Conservation (phyloP, 345 rosid genomes). For the Kandelia obovata region DNA sequence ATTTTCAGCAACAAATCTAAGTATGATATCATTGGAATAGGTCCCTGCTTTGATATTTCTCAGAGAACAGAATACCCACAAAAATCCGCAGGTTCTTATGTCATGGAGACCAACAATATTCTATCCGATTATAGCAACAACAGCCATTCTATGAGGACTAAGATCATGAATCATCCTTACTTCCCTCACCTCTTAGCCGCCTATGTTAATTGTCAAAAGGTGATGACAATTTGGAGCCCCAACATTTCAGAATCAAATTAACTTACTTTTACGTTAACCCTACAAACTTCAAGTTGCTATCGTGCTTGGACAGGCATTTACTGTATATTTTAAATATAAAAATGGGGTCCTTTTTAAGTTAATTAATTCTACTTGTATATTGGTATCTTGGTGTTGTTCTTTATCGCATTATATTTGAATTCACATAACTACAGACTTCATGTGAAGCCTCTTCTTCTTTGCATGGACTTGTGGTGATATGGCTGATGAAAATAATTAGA, state of each 20-base stretch:
- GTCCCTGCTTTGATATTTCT: conserved; percentile 37
- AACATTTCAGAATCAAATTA: neutral
- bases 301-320: too few relatives aligned
- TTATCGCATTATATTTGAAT: too few relatives aligned
- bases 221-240: conserved; percentile 14
- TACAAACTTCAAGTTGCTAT: neutral
- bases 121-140: conserved; percentile 16
- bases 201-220: conserved; percentile 95
- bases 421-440: conserved; percentile 17
- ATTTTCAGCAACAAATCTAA: conserved; percentile 23
- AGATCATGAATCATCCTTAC: conserved; percentile 98
- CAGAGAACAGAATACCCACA: conserved; percentile 12
- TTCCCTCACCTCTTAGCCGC: conserved; percentile 88
- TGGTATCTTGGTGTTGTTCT: too few relatives aligned
- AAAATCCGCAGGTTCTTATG: conserved; percentile 35
- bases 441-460: neutral
- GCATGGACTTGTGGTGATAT: neutral
- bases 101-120: conserved; percentile 46
- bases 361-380: too few relatives aligned
- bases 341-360: too few relatives aligned
- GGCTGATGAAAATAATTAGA: conserved; percentile 33
- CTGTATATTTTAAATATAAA: too few relatives aligned
- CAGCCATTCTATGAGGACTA: conserved; percentile 59
- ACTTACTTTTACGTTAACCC: neutral
- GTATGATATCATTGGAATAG: conserved; percentile 20